Evolutionary conservation across 2,329 filamentous ascomycete genomes (phyloP).

Genomic region (Ophiostoma sp.): DNA sequence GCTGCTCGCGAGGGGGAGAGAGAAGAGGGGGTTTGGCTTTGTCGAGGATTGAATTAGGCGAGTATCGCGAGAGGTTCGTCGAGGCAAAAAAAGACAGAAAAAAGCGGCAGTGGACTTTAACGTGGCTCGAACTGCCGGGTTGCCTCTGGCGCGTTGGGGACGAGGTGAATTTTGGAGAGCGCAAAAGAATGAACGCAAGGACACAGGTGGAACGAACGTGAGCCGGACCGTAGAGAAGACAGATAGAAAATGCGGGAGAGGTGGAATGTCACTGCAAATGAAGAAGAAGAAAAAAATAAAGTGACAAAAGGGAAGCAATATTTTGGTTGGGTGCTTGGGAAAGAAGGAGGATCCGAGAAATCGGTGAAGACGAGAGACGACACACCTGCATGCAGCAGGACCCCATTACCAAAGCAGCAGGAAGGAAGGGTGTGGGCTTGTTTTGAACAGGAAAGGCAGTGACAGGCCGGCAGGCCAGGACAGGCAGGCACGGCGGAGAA

Average conservation of each 20-base stretch:
- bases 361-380: constrained; percentile 20
- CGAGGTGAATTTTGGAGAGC: background rate
- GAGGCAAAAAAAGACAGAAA: background rate
- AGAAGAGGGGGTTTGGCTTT: background rate
- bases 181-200: background rate
- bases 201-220: background rate
- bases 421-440: background rate
- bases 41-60: background rate
- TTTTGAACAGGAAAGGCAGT: constrained; percentile 1
- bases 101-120: background rate
- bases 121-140: background rate
- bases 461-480: constrained; percentile 8
- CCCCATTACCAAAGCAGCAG: constrained; percentile 18
- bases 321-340: constrained; percentile 6
- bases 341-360: background rate
- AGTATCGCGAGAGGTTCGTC: background rate
- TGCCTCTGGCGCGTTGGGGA: background rate
- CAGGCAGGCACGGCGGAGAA: constrained; percentile 7
- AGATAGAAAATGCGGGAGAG: background rate
- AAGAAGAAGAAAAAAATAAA: background rate
- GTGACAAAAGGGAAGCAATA: background rate
- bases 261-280: background rate
- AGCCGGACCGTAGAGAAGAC: background rate
- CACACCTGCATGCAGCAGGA: constrained; percentile 17
- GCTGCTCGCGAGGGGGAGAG: no score